A percentile compares a stretch with the other conserved stretches of the same genome.
Conservation (phyloP, 257 asterid species). For the Ocimum tenuiflorum region DNA sequence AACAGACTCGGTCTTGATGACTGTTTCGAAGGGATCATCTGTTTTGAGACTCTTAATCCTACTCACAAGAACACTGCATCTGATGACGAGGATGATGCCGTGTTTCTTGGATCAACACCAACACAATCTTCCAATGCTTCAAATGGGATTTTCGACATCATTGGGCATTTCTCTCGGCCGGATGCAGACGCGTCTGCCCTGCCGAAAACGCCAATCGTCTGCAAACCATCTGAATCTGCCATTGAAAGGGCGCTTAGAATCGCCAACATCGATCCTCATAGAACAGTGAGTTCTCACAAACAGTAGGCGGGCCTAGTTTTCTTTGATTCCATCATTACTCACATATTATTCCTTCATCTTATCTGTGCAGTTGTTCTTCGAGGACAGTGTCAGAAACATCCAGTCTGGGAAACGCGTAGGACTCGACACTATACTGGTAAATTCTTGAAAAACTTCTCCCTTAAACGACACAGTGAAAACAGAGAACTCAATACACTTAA, state of each 20-base stretch:
- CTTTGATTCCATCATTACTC: neutral
- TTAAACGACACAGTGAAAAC: neutral
- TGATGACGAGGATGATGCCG: conserved; percentile 76
- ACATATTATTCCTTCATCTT: neutral
- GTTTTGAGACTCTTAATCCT: conserved; percentile 92
- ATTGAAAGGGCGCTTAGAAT: conserved; percentile 63
- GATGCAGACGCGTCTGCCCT: conserved; percentile 33
- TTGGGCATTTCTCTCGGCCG: conserved; percentile 57
- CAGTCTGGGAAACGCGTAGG: conserved; percentile 77
- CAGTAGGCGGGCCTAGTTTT: too few species aligned
- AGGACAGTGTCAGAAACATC: conserved; percentile 75
- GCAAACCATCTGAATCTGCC: conserved; percentile 85
- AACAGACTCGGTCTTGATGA: conserved; percentile 66
- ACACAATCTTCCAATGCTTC: neutral
- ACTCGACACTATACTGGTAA: conserved; percentile 72
- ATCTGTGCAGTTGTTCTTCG: conserved; percentile 65
- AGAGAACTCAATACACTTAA: neutral
- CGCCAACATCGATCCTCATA: conserved; percentile 62
- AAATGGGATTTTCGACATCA: conserved; percentile 55
- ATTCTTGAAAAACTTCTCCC: neutral
- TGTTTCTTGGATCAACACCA: conserved; percentile 43
- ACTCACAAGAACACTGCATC: conserved; percentile 52
- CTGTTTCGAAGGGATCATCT: conserved; percentile 89
- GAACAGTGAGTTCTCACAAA: conserved; percentile 47
- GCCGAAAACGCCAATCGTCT: conserved; percentile 79